Base-by-base conservation (phyloP, 257 asterid species). In the Solanum rostratum region DNA sequence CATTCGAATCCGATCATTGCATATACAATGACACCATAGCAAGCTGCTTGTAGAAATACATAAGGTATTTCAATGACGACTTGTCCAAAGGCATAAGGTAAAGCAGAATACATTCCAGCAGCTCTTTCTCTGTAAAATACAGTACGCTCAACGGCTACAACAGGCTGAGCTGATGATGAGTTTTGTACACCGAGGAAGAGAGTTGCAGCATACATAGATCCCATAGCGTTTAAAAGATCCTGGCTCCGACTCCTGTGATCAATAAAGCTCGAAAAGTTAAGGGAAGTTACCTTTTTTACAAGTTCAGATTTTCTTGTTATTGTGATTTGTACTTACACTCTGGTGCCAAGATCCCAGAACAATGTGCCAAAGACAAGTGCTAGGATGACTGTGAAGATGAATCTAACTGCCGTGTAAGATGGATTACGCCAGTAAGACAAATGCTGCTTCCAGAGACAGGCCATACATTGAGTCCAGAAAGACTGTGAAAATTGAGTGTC, bases 341-440 rank as follows among this genome's bases (percentile, higher is more conserved):
- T 89, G 24, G 91, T 87, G 53, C 95, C 93, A 18, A 92, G 91
- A 83, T 86, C 91, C 93, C 95, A 92, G 53, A 91, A 92, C 90
- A 92, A 87, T 83, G 88, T 86, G 57, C 95, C 95, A 18, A 91
- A 86, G 79, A 88, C 84, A 60, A 91, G 43, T 3, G 90, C 91
- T 29, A 90, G 70, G 83, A 88, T 45, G n/a, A 69, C n/a, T 29
- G 92, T 91, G 84, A 86, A 92, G 10, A 82, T 29, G 76, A 91
- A 89, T 85, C 92, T 86, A 74, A 92, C 91, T 0, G 92, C 91
- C 2, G 92, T 88, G 79, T 92, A 91, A 43, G 86, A 49, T 37
- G 93, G 87, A 84, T 92, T 92, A 57, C 93, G 85, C 95, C 93
- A 92, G 83, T 92, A 91, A 7, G 95, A 92, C 88, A 88, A 85